Conservation (phyloP, 805 yeast species). For the Clavispora santaluciae region DNA sequence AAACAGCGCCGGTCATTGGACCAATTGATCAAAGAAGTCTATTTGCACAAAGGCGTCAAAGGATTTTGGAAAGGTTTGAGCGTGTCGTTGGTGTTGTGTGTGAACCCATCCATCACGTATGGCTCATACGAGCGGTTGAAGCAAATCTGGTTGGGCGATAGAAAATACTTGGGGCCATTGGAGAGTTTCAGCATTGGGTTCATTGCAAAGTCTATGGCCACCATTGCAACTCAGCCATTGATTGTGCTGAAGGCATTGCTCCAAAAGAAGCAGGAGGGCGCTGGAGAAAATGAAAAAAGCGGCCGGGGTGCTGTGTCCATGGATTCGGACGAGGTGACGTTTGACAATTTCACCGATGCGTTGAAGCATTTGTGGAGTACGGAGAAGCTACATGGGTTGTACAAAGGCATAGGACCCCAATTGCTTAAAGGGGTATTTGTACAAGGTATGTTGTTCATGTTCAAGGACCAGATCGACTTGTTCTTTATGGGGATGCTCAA, state of each 20-base stretch:
- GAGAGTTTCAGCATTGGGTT: slow-evolving; percentile 74
- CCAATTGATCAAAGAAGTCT: slow-evolving; percentile 42
- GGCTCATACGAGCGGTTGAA: slow-evolving; percentile 72
- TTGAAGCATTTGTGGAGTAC: slow-evolving; percentile 52
- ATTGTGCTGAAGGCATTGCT: slow-evolving; percentile 81
- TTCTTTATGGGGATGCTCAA: slow-evolving; percentile 31
- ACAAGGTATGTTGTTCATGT: slow-evolving; percentile 79
- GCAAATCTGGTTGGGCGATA: slow-evolving; percentile 40
- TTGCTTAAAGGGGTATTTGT: slow-evolving; percentile 75
- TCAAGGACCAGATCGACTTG: slow-evolving; percentile 61
- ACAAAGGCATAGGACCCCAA: slow-evolving; percentile 81
- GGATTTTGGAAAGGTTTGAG: slow-evolving; percentile 84
- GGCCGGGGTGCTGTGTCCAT: slow-evolving; percentile 21
- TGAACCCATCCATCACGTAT: slow-evolving; percentile 84
- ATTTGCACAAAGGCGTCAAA: slow-evolving; percentile 56
- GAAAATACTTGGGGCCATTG: slow-evolving; percentile 47
- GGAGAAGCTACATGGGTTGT: slow-evolving; percentile 64
- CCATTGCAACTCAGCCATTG: slow-evolving; percentile 76
- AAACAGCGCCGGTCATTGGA: slow-evolving; percentile 29
- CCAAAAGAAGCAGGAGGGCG: slow-evolving; percentile 42
- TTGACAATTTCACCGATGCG: slow-evolving; percentile 59
- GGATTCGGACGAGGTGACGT: slow-evolving; percentile 37
- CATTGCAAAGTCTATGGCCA: slow-evolving; percentile 75
- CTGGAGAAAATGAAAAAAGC: slow-evolving; percentile 22
- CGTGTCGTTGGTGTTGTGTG: slow-evolving; percentile 70